These are phyloP conservation scores for Xylaria sp. DNA, from an alignment of 2,329 filamentous ascomycete species.

Conservation along the genomic window DNA sequence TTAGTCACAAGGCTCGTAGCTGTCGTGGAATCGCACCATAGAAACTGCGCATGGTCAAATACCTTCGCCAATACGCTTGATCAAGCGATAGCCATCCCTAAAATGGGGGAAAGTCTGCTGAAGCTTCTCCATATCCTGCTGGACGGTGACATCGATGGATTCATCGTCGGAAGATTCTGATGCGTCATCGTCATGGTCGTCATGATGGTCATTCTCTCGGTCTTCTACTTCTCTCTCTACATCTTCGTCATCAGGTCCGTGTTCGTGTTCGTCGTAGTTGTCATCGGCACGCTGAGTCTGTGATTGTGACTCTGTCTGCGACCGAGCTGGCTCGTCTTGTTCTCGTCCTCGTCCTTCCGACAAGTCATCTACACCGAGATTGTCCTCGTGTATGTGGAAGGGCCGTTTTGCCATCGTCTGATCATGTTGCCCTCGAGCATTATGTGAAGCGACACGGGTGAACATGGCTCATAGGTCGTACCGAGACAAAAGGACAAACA, in stretches of 20 bases:
- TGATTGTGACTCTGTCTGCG: slow-evolving; percentile 38
- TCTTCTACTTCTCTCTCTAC: slow-evolving; percentile 51
- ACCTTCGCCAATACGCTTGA: slow-evolving; percentile 98
- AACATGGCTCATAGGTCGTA: slow-evolving; percentile 22
- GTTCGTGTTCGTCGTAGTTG: slow-evolving; percentile 47
- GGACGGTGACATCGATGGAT: slow-evolving; percentile 72
- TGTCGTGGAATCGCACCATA: too few relatives aligned
- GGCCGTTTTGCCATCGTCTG: slow-evolving; percentile 45
- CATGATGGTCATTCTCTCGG: slow-evolving; percentile 52
- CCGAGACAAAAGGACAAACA: not conserved
- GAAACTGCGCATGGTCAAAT: not conserved
- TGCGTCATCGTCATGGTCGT: slow-evolving; percentile 56
- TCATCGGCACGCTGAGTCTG: slow-evolving; percentile 48
- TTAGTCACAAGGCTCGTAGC: slow-evolving; percentile 1
- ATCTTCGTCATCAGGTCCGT: slow-evolving; percentile 43
- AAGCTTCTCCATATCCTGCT: slow-evolving; percentile 87
- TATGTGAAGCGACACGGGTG: slow-evolving; percentile 31
- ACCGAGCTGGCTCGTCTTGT: slow-evolving; percentile 45
- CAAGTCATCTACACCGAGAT: slow-evolving; percentile 12
- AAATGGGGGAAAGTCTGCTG: slow-evolving; percentile 86
- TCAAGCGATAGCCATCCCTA: slow-evolving; percentile 83
- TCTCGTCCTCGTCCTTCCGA: slow-evolving; percentile 14
- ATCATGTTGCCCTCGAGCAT: slow-evolving; percentile 43
- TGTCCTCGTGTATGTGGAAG: slow-evolving; percentile 53
- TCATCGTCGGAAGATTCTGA: slow-evolving; percentile 66